Percentiles rank a stretch among this genome's conserved stretches.
These are phyloP conservation scores for Fagus crenata DNA, from an alignment of 306 rosid genomes.

Conservation along the genomic window DNA sequence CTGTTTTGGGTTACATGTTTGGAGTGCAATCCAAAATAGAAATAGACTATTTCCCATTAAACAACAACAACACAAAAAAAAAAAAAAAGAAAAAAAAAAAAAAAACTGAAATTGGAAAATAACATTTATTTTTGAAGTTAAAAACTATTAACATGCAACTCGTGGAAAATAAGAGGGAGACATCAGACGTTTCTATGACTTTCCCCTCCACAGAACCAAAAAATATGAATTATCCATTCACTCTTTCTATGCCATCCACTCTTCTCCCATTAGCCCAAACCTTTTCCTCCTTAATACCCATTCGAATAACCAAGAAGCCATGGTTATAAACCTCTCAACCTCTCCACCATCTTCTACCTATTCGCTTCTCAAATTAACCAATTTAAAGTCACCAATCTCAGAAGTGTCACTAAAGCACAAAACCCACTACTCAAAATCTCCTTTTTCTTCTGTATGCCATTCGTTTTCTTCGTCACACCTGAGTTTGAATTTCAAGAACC, in stretches of 20 bases:
- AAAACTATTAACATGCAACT: background rate
- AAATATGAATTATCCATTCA: constrained; percentile 60
- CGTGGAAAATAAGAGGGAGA: constrained; percentile 43
- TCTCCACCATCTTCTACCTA: constrained; percentile 52
- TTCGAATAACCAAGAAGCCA: constrained; percentile 40
- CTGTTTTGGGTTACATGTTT: too few relatives aligned
- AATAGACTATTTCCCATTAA: too few relatives aligned
- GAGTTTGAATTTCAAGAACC: constrained; percentile 43
- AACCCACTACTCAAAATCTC: constrained; percentile 60
- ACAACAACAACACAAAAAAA: too few relatives aligned
- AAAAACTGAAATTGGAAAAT: background rate
- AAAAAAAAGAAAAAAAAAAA: too few relatives aligned
- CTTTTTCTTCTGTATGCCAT: constrained; percentile 23
- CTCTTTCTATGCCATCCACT: constrained; percentile 32
- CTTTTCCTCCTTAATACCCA: constrained; percentile 27
- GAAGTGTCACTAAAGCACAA: constrained; percentile 42
- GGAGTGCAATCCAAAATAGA: too few relatives aligned
- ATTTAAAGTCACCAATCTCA: constrained; percentile 52
- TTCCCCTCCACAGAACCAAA: constrained; percentile 72
- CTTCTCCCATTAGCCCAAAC: constrained; percentile 32
- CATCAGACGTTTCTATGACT: constrained; percentile 31
- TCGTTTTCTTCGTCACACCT: constrained; percentile 46
- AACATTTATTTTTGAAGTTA: background rate
- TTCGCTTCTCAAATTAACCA: constrained; percentile 51
- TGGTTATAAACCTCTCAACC: constrained; percentile 67